Conservation (phyloP, 2,329 filamentous ascomycete genomes). For the Hypomyces perniciosus region DNA sequence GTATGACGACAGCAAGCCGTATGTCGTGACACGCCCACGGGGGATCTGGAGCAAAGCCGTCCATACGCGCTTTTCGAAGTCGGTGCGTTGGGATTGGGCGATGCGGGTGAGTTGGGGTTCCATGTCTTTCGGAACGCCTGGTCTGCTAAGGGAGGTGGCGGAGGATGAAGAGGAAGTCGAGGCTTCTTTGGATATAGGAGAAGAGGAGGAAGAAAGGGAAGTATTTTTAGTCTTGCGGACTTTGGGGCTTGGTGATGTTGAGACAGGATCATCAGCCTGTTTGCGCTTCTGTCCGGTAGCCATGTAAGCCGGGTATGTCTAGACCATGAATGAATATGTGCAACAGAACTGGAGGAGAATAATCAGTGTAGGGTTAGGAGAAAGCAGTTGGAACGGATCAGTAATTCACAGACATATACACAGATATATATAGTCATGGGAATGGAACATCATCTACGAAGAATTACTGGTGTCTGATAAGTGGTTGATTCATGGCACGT, state of each 20-base stretch:
- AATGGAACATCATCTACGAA: neutral
- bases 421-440: neutral
- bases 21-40: slow-evolving; percentile 67
- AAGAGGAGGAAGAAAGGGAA: neutral
- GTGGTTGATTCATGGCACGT: neutral
- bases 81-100: slow-evolving; percentile 37
- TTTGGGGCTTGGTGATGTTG: slow-evolving; percentile 1
- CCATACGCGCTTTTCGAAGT: slow-evolving; percentile 62
- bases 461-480: neutral
- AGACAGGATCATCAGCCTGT: neutral
- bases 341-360: no score
- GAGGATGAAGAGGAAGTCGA: neutral
- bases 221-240: neutral
- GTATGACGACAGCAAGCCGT: slow-evolving; percentile 63
- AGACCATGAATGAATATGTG: no score
- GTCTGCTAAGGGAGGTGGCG: neutral
- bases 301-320: neutral
- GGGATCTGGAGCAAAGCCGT: slow-evolving; percentile 71
- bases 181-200: neutral
- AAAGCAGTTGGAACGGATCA: neutral
- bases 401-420: neutral
- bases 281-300: slow-evolving; percentile 8
- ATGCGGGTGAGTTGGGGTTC: slow-evolving; percentile 39
- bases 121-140: slow-evolving; percentile 4
- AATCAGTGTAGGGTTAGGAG: no score